Conservation (phyloP, 768 basidiomycete genomes). For the Hypholoma sublateritium region DNA sequence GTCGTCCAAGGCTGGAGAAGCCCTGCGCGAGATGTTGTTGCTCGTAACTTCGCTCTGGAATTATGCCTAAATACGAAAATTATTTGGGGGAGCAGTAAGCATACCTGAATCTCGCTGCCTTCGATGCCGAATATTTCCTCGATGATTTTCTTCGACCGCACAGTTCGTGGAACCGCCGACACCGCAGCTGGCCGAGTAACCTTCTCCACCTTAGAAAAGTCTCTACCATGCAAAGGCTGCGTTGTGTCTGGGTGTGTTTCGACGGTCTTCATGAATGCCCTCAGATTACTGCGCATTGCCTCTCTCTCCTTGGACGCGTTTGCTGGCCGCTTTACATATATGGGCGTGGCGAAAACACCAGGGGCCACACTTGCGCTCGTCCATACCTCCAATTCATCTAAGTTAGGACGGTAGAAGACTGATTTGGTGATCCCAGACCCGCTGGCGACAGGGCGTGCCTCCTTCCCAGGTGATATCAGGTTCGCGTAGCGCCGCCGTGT, state of each 20-base stretch:
- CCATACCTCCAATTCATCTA: constrained; percentile 16
- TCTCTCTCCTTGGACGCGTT: background rate
- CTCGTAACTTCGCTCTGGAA: too few species aligned
- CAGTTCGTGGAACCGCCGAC: background rate
- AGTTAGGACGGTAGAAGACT: constrained; percentile 3
- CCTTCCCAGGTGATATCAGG: background rate
- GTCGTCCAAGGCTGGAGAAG: too few species aligned
- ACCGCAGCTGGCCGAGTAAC: background rate
- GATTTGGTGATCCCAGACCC: background rate
- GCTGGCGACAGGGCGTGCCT: background rate
- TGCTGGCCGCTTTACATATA: background rate
- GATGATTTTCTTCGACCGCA: background rate
- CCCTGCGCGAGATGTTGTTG: too few species aligned
- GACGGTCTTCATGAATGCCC: background rate
- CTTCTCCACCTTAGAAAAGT: too few species aligned
- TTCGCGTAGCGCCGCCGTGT: background rate
- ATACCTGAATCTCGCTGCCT: background rate
- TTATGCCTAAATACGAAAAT: too few species aligned
- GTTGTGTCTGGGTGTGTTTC: background rate
- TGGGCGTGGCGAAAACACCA: constrained; percentile 3
- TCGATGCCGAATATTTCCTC: background rate
- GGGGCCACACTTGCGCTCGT: constrained; percentile 11
- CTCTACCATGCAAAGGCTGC: too few species aligned
- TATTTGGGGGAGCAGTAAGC: too few species aligned
- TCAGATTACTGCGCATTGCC: background rate